Base-by-base conservation (phyloP, 768 basidiomycete species). In the Tremella fuciformis region DNA sequence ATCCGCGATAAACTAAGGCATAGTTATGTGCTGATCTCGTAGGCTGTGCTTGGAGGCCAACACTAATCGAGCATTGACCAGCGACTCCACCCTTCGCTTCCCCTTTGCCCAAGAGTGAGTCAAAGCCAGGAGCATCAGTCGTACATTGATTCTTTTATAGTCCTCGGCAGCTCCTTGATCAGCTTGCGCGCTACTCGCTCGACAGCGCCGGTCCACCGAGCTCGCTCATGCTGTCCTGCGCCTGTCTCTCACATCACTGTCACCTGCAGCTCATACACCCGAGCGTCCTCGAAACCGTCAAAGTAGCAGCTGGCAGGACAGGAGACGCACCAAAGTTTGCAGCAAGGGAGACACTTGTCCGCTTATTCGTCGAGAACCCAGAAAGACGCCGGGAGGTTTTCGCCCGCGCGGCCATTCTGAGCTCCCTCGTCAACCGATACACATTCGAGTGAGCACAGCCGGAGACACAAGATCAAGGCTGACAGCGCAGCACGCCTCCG, bases 401-500 rank as follows among this genome's bases (percentile, higher is more conserved):
- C 11, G 62, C 57, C n/a, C 46, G 59, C 40, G 62, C 62, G 4
- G 62, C 47, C 25, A 55, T 63, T 24, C 46, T 63, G 38, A 18
- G 41, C 29, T 53, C 34, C 19, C 47, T 62, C 15, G n/a, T 62
- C 13, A 40, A 16, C 24, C 60, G 60, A 9, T 58, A 47, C 42
- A 62, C 60, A 9, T 58, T 53, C 44, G 60, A 62, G 60, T 62
- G 38, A 47, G 59, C n/a, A 13, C 37, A n/a, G 8, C 40, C 3
- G 29, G 29, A 4, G 6, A 34, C 11, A 6, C 11, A 11, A 15
- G 1, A 38, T 3, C 19, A 37, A 19, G 4, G 56, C 60, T 58
- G 40, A 61, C 34, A 21, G 34, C 18, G 13, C 40, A 62, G 60
- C 40, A 62, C 60, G 0, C 60, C 60, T 11, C 13, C 50, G 1